phyloP scores from a whole-genome alignment of 441 rosid species.

The Eruca vesicaria region DNA sequence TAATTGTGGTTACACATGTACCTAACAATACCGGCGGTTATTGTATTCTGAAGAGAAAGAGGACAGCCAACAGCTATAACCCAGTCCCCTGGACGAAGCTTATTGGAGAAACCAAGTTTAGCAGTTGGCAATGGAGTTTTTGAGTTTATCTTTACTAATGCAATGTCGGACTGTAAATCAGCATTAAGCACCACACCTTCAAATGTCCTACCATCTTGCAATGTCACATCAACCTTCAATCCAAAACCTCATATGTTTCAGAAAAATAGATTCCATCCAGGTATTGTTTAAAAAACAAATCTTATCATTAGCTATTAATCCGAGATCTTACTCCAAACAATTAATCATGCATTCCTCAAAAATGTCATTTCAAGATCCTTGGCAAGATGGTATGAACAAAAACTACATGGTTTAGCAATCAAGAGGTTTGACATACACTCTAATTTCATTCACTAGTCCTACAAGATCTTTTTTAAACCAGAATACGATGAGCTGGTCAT shows the following conservation, averaged over 20 bases:
- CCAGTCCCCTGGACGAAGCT: conserved; percentile 95
- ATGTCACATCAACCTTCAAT: conserved; percentile 76
- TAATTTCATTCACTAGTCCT: neutral
- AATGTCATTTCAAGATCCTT: neutral
- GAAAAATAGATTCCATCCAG: neutral
- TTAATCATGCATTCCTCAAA: neutral
- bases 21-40: conserved; percentile 95
- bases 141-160: conserved; percentile 77
- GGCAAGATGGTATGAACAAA: neutral
- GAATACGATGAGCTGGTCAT: neutral
- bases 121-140: conserved; percentile 78
- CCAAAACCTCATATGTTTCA: neutral
- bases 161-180: conserved; percentile 91
- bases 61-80: conserved; percentile 91
- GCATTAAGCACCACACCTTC: conserved; percentile 73
- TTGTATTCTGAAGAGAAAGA: conserved; percentile 81
- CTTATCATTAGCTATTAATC: neutral
- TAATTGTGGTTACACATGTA: conserved; percentile 12
- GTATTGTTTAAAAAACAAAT: neutral
- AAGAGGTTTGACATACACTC: neutral
- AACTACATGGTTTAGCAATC: neutral
- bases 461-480: neutral
- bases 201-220: conserved; percentile 91
- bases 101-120: conserved; percentile 76
- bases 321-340: neutral